Conservation (phyloP, 352 stramenopile genomes). For the Pythium monospermum region DNA sequence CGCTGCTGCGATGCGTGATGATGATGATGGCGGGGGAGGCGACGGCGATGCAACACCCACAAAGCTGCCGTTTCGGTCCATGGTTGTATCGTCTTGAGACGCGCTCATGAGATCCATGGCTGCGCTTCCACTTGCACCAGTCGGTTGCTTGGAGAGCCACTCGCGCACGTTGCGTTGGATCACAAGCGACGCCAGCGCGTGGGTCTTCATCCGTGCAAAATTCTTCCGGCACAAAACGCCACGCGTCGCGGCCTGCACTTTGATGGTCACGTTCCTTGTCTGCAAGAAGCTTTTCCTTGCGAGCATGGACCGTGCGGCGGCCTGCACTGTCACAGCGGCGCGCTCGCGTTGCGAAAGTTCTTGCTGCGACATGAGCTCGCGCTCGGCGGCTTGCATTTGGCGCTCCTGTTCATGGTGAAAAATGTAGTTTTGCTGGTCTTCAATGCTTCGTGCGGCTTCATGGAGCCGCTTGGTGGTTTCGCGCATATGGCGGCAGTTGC, state of each 20-base stretch:
- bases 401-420: conserved; percentile 7
- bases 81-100: no score
- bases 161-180: conserved; percentile 85
- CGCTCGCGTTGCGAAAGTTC: conserved; percentile 57
- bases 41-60: no score
- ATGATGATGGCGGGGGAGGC: background rate
- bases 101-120: no score
- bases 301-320: conserved; percentile 78
- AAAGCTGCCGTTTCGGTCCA: background rate
- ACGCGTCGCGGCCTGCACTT: conserved; percentile 77
- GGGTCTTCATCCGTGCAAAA: conserved; percentile 83
- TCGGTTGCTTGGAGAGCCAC: conserved; percentile 64
- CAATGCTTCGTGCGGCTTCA: conserved; percentile 62
- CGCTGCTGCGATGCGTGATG: no score
- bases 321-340: conserved; percentile 80
- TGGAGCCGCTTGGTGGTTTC: conserved; percentile 81
- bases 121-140: no score
- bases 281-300: conserved; percentile 79
- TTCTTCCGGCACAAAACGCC: conserved; percentile 82
- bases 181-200: conserved; percentile 75
- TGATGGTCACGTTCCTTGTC: conserved; percentile 82
- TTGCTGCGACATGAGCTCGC: conserved; percentile 18
- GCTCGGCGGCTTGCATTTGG: conserved; percentile 14
- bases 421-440: conserved; percentile 45
- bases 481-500: conserved; percentile 86